phyloP scores from a whole-genome alignment of 139 green algal genomes.

The Chlamydomonas eustigma region DNA sequence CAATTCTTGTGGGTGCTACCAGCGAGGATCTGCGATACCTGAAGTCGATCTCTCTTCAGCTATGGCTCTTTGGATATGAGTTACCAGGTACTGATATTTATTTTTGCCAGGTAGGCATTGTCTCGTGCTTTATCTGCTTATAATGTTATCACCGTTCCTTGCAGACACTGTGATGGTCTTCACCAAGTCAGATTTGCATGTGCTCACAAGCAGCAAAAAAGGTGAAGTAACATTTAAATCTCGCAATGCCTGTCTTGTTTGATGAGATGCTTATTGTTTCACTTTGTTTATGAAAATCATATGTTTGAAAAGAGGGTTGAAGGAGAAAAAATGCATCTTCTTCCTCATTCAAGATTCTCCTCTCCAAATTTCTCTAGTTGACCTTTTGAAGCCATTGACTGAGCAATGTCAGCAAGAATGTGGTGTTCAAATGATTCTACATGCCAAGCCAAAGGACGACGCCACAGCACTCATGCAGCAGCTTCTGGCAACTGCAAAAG shows the following conservation, averaged over 20 bases:
- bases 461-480: slow-evolving; percentile 62
- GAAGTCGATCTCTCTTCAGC: slow-evolving; percentile 84
- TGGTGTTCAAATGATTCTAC: slow-evolving; percentile 56
- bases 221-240: too few relatives aligned
- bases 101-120: too few relatives aligned
- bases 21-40: slow-evolving; percentile 83
- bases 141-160: too few relatives aligned
- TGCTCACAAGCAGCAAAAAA: slow-evolving; percentile 88
- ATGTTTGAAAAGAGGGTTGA: too few relatives aligned
- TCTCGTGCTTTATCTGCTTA: too few relatives aligned
- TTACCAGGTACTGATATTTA: slow-evolving; percentile 82
- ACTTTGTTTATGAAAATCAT: too few relatives aligned
- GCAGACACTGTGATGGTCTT: slow-evolving; percentile 90
- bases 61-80: slow-evolving; percentile 95
- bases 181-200: slow-evolving; percentile 61
- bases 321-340: too few relatives aligned
- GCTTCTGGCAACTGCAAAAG: slow-evolving; percentile 49
- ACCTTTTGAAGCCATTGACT: slow-evolving; percentile 1
- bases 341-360: too few relatives aligned
- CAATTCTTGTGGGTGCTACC: slow-evolving; percentile 39
- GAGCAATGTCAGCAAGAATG: not conserved
- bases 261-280: too few relatives aligned
- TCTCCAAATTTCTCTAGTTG: too few relatives aligned
- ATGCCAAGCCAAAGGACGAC: slow-evolving; percentile 73
- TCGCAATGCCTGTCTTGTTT: too few relatives aligned